Percentiles rank a stretch among this genome's conserved stretches.
phyloP scores from a whole-genome alignment of 208 protist genomes.

The Trypanosoma vivax region DNA sequence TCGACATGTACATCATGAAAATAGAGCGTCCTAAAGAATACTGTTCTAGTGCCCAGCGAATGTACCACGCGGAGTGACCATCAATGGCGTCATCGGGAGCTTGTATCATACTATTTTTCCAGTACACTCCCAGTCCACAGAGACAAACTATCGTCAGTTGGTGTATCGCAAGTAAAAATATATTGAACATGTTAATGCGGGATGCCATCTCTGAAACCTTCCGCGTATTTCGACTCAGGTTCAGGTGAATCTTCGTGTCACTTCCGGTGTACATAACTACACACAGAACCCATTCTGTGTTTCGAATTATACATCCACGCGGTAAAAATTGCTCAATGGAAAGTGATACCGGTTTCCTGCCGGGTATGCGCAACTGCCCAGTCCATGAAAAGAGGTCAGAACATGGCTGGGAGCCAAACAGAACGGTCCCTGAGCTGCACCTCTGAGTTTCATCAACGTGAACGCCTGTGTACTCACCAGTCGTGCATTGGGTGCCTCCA shows the following conservation, averaged over 20 bases:
- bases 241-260: slow-evolving; percentile 87
- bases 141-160: slow-evolving; percentile 51
- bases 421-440: slow-evolving; percentile 25
- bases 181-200: slow-evolving; percentile 78
- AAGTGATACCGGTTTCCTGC: slow-evolving; percentile 43
- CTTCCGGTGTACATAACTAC: slow-evolving; percentile 82
- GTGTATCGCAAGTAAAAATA: slow-evolving; percentile 62
- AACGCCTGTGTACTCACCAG: neutral
- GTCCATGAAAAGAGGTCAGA: slow-evolving; percentile 62
- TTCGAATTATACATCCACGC: slow-evolving; percentile 77
- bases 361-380: slow-evolving; percentile 51
- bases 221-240: slow-evolving; percentile 41
- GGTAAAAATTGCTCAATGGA: slow-evolving; percentile 85
- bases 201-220: slow-evolving; percentile 61
- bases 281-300: slow-evolving; percentile 86
- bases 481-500: no score
- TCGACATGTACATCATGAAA: slow-evolving; percentile 70
- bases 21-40: slow-evolving; percentile 38
- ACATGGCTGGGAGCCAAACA: slow-evolving; percentile 47
- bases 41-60: slow-evolving; percentile 47
- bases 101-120: slow-evolving; percentile 26
- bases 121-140: slow-evolving; percentile 39
- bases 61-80: slow-evolving; percentile 50
- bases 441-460: neutral
- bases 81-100: slow-evolving; percentile 19